Base-by-base conservation (phyloP, 306 rosid species). In the Sicyos baderoa region DNA sequence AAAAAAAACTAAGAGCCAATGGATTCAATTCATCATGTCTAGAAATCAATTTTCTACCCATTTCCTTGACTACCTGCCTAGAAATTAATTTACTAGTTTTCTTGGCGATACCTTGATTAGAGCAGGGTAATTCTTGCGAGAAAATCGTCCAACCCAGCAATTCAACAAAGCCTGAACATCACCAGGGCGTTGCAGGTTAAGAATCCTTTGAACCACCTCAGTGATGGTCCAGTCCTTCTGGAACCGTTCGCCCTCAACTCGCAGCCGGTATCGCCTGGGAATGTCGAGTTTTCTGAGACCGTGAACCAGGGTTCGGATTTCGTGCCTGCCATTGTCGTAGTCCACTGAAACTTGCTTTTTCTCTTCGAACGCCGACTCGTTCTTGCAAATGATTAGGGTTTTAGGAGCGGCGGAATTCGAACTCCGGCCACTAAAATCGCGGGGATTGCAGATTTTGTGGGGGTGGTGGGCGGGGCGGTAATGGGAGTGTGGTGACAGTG, bases 171-270 rank as follows among this genome's bases (percentile, higher is more conserved):
- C 92, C 12, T 92, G 88, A 63, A 92, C 10, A 74, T 87, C 96
- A 21, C 84, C 87, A 10, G 59, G 65, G 48, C 76, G 83, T 47
- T 77, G 51, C 61, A 84, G 86, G 47, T 74, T 70, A 55, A 84
- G 82, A 57, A 92, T 79, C 52, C 55, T 71, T 49, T 79, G 75
- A 16, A 76, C 95, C 10, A 89, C 88, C 87, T 87, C 95, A 19
- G 95, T 83, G 29, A 92, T 82, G 25, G 95, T 68, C 98, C 95
- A 87, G 65, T 89, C 96, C 83, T 57, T 89, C 85, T 92, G 95
- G 71, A 87, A 92, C 2, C 88, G 88, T 54, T 90, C 87, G 3
- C 82, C 81, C 72, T 84, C 68, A 44, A 92, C 91, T 5, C 89
- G 85, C 74, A 87, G 37, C 29, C 84, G 91, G 73, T 87, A 82